phyloP scores from a whole-genome alignment of 148 eudicot species.

The Pharnaceum exiguum region DNA sequence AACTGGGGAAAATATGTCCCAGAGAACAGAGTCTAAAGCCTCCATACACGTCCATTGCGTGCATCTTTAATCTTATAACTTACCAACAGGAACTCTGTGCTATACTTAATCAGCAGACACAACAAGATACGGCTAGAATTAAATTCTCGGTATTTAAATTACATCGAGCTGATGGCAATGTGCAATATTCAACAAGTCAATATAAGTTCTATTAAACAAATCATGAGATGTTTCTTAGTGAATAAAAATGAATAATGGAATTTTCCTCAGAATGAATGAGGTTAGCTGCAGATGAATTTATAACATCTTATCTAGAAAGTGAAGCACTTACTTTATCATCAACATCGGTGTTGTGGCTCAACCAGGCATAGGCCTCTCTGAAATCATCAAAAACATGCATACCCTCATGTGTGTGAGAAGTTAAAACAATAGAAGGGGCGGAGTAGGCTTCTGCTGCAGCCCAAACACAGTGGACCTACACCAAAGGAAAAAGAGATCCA shows the following conservation, averaged over 20 bases:
- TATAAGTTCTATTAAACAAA: no score
- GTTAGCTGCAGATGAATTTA: background rate
- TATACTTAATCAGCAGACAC: no score
- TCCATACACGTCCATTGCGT: no score
- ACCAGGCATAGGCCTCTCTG: constrained; percentile 95
- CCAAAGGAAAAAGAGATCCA: background rate
- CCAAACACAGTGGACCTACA: constrained; percentile 98
- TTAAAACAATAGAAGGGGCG: constrained; percentile 91
- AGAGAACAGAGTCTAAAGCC: no score
- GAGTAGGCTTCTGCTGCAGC: constrained; percentile 99
- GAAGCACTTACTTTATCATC: constrained; percentile 76
- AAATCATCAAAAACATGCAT: constrained; percentile 99
- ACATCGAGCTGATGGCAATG: no score
- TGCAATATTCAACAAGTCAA: no score
- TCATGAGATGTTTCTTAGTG: no score
- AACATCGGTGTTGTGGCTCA: constrained; percentile 94
- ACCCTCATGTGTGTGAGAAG: constrained; percentile 80
- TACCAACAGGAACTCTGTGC: no score
- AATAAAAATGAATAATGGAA: background rate
- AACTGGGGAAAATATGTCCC: no score
- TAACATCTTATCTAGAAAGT: constrained; percentile 1
- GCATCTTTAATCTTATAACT: no score
- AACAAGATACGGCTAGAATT: no score
- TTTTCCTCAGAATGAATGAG: background rate
- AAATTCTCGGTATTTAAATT: no score